Base-by-base conservation (phyloP, 2,329 filamentous ascomycete genomes). In the Fusarium lateritium region DNA sequence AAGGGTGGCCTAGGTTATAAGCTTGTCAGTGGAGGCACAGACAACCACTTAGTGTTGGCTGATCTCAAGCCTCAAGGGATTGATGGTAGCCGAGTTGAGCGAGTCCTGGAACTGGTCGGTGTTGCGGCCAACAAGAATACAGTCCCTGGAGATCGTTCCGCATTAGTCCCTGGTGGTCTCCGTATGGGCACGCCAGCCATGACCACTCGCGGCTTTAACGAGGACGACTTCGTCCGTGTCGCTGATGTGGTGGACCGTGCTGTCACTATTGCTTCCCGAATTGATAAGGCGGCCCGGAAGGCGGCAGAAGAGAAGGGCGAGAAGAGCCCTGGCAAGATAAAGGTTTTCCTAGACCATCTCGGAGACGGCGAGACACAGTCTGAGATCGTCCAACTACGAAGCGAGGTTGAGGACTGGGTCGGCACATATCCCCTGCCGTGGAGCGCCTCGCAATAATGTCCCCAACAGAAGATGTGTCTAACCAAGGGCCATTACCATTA, bases 51-150 rank as follows among this genome's bases (percentile, higher is more conserved):
- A 69, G 92, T 99, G 13, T 88, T 99, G 19, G 86, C 96, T 49
- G 96, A 99, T 80, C 88, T 99, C 51, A 97, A 97, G 83, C 90
- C 93, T 38, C 92, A 96, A 78, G 86, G 87, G 60, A 90, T 99
- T 65, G 96, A 99, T 77, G 94, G 94, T 72, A 92, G 92, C 24
- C 91, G 94, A 54, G 94, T 97, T 15, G 94, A 98, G 84, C 91
- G 94, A 46, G 90, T 97, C 17, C 87, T 98, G 24, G 94, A 98
- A 79, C 89, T 97, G 46, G 94, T 97, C 71, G 95, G 95, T 74
- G 95, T 98, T 53, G 96, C 96, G n/a, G 92, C 93, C 78, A 99
- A 99, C 87, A 99, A 99, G 88, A 99, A 99, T 84, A 98, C 96
- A 9, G 95, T 98, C 0, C 96, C 96, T 2, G 96, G 95, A 43